Percentiles rank a stretch among this genome's conserved stretches.
These are phyloP conservation scores for Adansonia grandidieri DNA, from an alignment of 441 rosid genomes.

Conservation along the genomic window DNA sequence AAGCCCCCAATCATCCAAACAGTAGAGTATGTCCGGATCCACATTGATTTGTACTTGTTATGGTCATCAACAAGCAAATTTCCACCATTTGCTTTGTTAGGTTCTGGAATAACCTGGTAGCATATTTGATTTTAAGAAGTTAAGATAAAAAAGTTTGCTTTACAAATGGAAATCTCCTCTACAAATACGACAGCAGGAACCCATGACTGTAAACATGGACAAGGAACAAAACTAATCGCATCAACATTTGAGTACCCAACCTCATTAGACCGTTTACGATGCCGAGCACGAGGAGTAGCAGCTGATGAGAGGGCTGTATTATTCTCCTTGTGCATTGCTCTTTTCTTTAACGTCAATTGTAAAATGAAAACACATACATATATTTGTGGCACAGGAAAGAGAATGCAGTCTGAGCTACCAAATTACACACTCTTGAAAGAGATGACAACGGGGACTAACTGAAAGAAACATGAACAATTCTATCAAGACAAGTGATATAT, in stretches of 20 bases:
- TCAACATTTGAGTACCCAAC: constrained; percentile 39
- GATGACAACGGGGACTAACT: neutral
- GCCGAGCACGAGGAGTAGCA: constrained; percentile 56
- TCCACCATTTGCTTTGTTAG: constrained; percentile 57
- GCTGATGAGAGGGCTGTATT: constrained; percentile 43
- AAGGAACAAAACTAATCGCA: constrained; percentile 2
- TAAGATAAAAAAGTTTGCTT: neutral
- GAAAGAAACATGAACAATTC: neutral
- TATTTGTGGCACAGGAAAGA: neutral
- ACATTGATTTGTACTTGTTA: constrained; percentile 75
- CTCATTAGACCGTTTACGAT: constrained; percentile 69
- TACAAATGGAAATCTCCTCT: neutral
- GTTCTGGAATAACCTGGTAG: constrained; percentile 55
- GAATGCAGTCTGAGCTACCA: constrained; percentile 24
- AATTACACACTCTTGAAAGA: neutral
- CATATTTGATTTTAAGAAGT: constrained; percentile 17
- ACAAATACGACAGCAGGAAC: neutral
- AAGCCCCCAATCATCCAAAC: constrained; percentile 91
- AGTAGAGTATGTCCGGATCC: constrained; percentile 69
- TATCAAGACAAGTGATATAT: neutral
- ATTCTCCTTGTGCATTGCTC: constrained; percentile 65
- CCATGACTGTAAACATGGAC: neutral
- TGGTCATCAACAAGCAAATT: constrained; percentile 66
- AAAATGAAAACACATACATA: constrained; percentile 16
- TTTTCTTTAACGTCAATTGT: constrained; percentile 9